Percentiles rank a stretch among this genome's conserved stretches.
Evolutionary conservation across 2,329 filamentous ascomycete species (phyloP).

Genomic region (Sphaerulina musiva): DNA sequence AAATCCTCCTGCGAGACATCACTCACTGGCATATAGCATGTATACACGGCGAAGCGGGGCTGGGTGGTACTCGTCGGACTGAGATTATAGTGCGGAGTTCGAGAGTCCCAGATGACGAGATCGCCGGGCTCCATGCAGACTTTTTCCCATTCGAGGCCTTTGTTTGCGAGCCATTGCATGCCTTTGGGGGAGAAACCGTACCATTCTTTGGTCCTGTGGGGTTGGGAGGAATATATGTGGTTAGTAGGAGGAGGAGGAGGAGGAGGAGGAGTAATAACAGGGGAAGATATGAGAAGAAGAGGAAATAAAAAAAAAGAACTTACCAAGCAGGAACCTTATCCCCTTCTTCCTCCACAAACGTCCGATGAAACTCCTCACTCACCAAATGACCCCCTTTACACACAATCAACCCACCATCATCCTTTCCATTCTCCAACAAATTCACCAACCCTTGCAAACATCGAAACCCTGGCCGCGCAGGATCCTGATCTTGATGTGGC

Average conservation of each 20-base stretch:
- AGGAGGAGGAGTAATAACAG: no score
- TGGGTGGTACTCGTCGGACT: constrained; percentile 26
- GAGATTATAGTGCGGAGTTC: constrained; percentile 32
- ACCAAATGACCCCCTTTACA: constrained; percentile 31
- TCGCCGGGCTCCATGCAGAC: constrained; percentile 27
- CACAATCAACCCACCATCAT: constrained; percentile 37
- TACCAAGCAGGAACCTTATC: constrained; percentile 28
- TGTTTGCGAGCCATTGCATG: constrained; percentile 27
- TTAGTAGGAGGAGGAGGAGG: no score
- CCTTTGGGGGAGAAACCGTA: constrained; percentile 32
- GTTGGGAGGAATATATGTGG: no score
- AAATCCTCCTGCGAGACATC: constrained; percentile 34
- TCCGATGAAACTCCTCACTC: constrained; percentile 32
- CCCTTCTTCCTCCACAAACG: constrained; percentile 25
- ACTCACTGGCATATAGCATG: constrained; percentile 35
- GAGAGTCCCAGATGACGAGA: constrained; percentile 25
- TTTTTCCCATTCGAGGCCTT: constrained; percentile 25
- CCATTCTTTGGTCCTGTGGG: constrained; percentile 31
- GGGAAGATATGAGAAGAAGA: no score
- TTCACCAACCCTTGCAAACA: constrained; percentile 50
- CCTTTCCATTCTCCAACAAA: constrained; percentile 34
- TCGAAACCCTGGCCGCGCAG: constrained; percentile 42
- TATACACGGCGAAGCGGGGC: constrained; percentile 32
- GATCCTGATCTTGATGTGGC: constrained; percentile 46
- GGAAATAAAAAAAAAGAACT: background rate